These are phyloP conservation scores for Trichoderma polysporum DNA, from an alignment of 2,329 filamentous ascomycete genomes.

Conservation along the genomic window DNA sequence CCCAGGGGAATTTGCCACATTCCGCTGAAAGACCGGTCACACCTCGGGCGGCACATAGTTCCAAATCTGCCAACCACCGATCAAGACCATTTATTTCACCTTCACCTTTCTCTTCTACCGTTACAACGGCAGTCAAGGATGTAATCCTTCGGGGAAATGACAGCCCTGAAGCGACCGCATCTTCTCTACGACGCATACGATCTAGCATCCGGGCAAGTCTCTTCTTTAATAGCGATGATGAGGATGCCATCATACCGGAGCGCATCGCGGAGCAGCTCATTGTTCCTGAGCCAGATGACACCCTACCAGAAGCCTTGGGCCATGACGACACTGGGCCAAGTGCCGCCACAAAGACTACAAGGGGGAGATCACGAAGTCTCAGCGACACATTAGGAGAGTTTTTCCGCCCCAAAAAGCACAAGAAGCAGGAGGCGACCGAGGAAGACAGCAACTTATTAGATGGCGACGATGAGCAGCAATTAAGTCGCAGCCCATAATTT, in stretches of 20 bases:
- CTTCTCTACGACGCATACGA: slow-evolving; percentile 48
- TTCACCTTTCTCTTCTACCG: slow-evolving; percentile 59
- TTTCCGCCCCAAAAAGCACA: slow-evolving; percentile 39
- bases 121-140: slow-evolving; percentile 58
- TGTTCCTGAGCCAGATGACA: slow-evolving; percentile 31
- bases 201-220: slow-evolving; percentile 54
- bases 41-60: slow-evolving; percentile 31
- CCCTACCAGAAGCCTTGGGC: slow-evolving; percentile 25
- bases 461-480: slow-evolving; percentile 21
- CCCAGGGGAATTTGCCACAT: slow-evolving; percentile 25
- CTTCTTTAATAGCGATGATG: slow-evolving; percentile 50
- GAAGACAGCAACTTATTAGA: slow-evolving; percentile 27
- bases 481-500: slow-evolving; percentile 5
- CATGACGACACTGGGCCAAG: slow-evolving; percentile 24
- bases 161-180: slow-evolving; percentile 39
- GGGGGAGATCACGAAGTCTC: slow-evolving; percentile 40
- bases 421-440: slow-evolving; percentile 27
- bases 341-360: slow-evolving; percentile 24
- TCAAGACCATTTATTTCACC: slow-evolving; percentile 56
- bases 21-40: slow-evolving; percentile 31
- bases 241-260: slow-evolving; percentile 31
- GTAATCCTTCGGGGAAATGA: slow-evolving; percentile 50
- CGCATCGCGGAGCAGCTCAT: slow-evolving; percentile 25
- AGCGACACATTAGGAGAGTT: slow-evolving; percentile 44
- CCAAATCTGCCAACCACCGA: slow-evolving; percentile 35